These are phyloP conservation scores for Conringia planisiliqua DNA, from an alignment of 345 rosid genomes.

Conservation along the genomic window DNA sequence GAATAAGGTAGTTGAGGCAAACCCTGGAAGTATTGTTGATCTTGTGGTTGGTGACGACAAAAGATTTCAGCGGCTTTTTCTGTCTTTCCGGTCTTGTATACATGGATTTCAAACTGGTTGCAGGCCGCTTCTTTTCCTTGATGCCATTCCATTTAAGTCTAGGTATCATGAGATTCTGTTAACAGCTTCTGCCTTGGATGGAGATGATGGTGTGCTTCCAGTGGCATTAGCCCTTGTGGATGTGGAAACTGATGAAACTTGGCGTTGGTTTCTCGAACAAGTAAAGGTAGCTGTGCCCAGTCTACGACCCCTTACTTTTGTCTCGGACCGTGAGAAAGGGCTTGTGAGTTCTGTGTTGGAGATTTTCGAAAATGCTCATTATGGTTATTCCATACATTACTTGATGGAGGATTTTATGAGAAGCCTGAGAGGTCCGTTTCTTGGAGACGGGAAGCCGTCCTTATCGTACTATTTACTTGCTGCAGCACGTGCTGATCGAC, in stretches of 20 bases:
- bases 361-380: constrained; percentile 61
- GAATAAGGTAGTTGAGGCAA: constrained; percentile 55
- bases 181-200: constrained; percentile 82
- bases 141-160: constrained; percentile 62
- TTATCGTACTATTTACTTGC: constrained; percentile 59
- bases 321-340: constrained; percentile 74
- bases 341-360: constrained; percentile 53
- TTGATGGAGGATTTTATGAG: constrained; percentile 71
- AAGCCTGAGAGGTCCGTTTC: constrained; percentile 71
- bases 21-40: constrained; percentile 69
- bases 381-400: constrained; percentile 72
- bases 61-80: constrained; percentile 71
- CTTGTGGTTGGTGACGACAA: constrained; percentile 50
- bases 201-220: constrained; percentile 69
- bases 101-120: constrained; percentile 76
- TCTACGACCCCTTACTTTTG: constrained; percentile 59
- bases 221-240: constrained; percentile 80
- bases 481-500: constrained; percentile 72
- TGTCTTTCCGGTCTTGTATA: constrained; percentile 61
- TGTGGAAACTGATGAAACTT: constrained; percentile 63
- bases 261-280: constrained; percentile 87
- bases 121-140: constrained; percentile 86
- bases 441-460: constrained; percentile 75
- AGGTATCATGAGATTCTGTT: constrained; percentile 76
- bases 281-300: constrained; percentile 53